Base-by-base conservation (phyloP, 2,329 filamentous ascomycete species). In the Fusarium paranaense region DNA sequence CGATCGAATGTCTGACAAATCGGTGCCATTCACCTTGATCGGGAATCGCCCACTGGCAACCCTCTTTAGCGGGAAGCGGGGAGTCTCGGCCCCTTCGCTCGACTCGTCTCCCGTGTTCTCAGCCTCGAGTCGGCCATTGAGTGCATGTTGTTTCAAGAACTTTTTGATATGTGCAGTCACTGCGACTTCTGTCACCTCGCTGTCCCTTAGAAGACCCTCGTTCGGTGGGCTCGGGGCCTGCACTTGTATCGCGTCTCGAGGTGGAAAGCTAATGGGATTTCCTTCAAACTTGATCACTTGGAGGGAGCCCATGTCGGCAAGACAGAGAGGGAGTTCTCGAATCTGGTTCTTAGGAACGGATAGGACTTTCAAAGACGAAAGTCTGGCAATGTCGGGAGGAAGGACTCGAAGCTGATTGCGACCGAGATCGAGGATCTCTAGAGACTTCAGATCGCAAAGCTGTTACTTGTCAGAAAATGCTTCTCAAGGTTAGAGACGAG, bases 381-480 rank as follows among this genome's bases (percentile, higher is more conserved):
- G 87, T 79, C 92, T 94, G 69, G 90, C 90, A 71, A 98, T 94
- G 63, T 95, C 93, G 56, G 92, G 90, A 0, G 96, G 95, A 2
- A 98, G 88, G 11, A 89, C 86, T 57, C 89, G 90, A 70, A 98
- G 91, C 81, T 93, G 94, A 81, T 98, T 98, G 77, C 94, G 91
- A 81, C 95, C 95, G 64, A 98, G 88, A 83, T 98, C 96, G 70
- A 98, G 89, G 68, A 98, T 98, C 83, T 98, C 95, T 64, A 98
- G 89, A 37, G 95, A 93, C 62, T 90, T 92, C 71, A 98, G 88
- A 82, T 95, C 92, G 81, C 96, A 95, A 67, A 98, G 90, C 95
- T 97, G 80, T 25, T 40, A 63, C 27, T 16, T 59, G 69, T 81
- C 68, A 81, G 78, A 63, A n/a, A 25, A 74, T 76, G 62, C 16